A percentile compares a stretch with the other conserved stretches of the same genome.
phyloP scores from a whole-genome alignment of 345 rosid genomes.

The Physaria fendleri region DNA sequence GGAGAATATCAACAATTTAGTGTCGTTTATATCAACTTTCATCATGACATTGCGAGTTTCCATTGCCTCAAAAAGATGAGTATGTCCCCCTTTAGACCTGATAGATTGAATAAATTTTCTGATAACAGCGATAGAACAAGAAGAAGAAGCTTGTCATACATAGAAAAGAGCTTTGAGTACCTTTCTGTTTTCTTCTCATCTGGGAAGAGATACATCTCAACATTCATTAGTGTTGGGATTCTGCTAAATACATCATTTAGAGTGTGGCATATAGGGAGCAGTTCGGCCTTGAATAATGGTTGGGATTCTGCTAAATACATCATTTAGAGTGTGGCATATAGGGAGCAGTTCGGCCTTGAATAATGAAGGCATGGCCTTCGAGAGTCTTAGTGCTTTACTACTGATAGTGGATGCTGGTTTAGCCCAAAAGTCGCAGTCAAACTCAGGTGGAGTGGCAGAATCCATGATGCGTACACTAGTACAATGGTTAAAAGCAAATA shows the following conservation, averaged over 20 bases:
- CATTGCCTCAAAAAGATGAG: slow-evolving; percentile 34
- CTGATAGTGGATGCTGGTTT: slow-evolving; percentile 37
- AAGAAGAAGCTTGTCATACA: slow-evolving; percentile 1
- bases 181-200: slow-evolving; percentile 35
- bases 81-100: slow-evolving; percentile 26
- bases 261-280: slow-evolving; percentile 35
- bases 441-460: slow-evolving; percentile 18
- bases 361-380: slow-evolving; percentile 36
- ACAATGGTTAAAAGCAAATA: slow-evolving; percentile 14
- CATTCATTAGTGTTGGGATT: slow-evolving; percentile 37
- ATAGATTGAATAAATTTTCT: neutral
- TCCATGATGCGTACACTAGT: slow-evolving; percentile 50
- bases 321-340: slow-evolving; percentile 12
- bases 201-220: slow-evolving; percentile 52
- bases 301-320: slow-evolving; percentile 33
- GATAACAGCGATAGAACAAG: neutral
- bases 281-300: slow-evolving; percentile 39
- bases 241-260: slow-evolving; percentile 26
- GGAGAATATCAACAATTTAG: slow-evolving; percentile 55
- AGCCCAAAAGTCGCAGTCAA: slow-evolving; percentile 47
- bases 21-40: slow-evolving; percentile 38
- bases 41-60: slow-evolving; percentile 31
- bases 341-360: slow-evolving; percentile 50
- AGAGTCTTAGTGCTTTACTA: slow-evolving; percentile 37
- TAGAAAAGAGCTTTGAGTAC: slow-evolving; percentile 29